Percentiles rank a stretch among this genome's conserved stretches.
Evolutionary conservation across 2,329 filamentous ascomycete genomes (phyloP).

Genomic region (Beauveria sp.): DNA sequence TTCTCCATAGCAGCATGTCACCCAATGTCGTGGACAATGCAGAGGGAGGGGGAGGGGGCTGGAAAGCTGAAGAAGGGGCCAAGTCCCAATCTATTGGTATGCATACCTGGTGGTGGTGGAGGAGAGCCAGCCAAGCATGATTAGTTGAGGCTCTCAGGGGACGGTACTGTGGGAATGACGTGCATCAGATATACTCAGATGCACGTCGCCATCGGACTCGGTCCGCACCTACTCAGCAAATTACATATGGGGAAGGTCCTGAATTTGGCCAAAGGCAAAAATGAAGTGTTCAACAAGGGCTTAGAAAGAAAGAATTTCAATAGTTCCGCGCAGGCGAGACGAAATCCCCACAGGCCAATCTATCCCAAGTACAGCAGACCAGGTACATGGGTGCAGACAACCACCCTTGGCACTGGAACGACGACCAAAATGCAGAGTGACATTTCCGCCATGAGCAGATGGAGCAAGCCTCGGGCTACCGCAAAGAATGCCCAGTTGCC

Average conservation of each 20-base stretch:
- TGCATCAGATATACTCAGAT: constrained; percentile 9
- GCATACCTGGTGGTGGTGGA: too few species aligned
- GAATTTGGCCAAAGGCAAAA: too few species aligned
- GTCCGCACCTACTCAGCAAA: too few species aligned
- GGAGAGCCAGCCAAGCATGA: background rate
- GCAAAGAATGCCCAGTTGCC: too few species aligned
- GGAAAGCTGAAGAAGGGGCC: background rate
- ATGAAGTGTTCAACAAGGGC: too few species aligned
- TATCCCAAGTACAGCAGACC: background rate
- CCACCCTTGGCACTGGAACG: too few species aligned
- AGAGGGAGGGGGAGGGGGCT: background rate
- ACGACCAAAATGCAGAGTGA: background rate
- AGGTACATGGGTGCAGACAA: background rate
- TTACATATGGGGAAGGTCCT: too few species aligned
- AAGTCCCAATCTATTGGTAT: background rate
- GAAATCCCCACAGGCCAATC: background rate
- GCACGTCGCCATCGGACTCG: background rate
- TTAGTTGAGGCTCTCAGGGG: background rate
- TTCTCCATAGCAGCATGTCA: background rate
- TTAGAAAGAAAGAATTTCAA: too few species aligned
- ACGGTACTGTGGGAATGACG: background rate
- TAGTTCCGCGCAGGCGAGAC: too few species aligned
- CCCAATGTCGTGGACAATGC: background rate
- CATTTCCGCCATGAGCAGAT: background rate
- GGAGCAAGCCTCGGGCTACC: background rate